Evolutionary conservation across 768 basidiomycete species (phyloP).

Genomic region (Suillus decipiens): DNA sequence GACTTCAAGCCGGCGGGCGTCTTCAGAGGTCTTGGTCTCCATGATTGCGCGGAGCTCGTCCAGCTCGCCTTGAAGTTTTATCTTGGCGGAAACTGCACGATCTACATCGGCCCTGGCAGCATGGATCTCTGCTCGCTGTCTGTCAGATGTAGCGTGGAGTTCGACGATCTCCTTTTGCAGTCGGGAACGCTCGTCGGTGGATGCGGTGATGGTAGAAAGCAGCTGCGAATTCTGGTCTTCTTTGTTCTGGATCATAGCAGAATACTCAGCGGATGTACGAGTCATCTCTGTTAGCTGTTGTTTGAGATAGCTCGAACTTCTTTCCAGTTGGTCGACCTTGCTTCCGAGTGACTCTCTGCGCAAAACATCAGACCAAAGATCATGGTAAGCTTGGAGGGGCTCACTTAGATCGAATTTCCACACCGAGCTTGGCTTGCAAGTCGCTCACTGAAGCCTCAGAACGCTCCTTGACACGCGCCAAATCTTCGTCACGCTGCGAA

Average conservation of each 20-base stretch:
- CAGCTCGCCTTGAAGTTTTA: conserved; percentile 76
- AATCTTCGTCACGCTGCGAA: conserved; percentile 78
- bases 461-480: conserved; percentile 71
- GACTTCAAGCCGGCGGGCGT: conserved; percentile 77
- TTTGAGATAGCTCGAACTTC: conserved; percentile 68
- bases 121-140: conserved; percentile 60
- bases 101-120: conserved; percentile 58
- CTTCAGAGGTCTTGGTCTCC: conserved; percentile 85
- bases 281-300: conserved; percentile 77
- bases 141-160: conserved; percentile 69
- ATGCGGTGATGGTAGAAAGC: conserved; percentile 50
- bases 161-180: conserved; percentile 63
- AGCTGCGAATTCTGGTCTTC: conserved; percentile 68
- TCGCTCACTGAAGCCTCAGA: conserved; percentile 65
- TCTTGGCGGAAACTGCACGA: conserved; percentile 45
- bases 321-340: conserved; percentile 63
- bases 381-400: conserved; percentile 9
- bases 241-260: conserved; percentile 72
- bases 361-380: neutral
- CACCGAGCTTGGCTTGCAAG: conserved; percentile 67
- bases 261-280: conserved; percentile 76
- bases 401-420: conserved; percentile 66
- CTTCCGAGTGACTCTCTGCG: conserved; percentile 63
- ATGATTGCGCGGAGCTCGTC: conserved; percentile 85
- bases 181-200: conserved; percentile 55